Evolutionary conservation across 2,329 filamentous ascomycete species (phyloP), one percentile per base, ranked within the genome.

Genomic region (Penicillium brasilianum): DNA sequence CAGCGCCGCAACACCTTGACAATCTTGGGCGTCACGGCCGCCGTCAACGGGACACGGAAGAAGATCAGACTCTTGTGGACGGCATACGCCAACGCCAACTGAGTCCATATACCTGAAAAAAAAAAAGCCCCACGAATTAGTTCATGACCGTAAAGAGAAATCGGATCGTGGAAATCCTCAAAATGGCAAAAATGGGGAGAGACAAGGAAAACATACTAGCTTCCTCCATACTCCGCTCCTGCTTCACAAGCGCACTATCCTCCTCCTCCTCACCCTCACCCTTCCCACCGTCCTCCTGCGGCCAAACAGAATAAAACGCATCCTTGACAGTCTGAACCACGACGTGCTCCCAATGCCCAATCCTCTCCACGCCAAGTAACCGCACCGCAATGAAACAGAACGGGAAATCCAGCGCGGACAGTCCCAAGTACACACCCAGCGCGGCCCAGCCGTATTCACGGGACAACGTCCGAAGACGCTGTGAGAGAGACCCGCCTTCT

Each of bases 31-130:
- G 92, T 93, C 36, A 98, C 84, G 2, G 93, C 94, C 13, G 92
- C 93, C 1, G 95, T 95, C 65, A 98, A 80, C 9, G 95, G 95
- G 10, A 99, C 92, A n/a, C 95, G 87, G 67, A 98, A 78, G 77
- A 99, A 97, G 72, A 99, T 97, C 77, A 98, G 92, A 69, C 91
- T 96, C 81, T 99, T 99, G 83, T 99, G 95, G 60, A 99, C 92
- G 30, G 94, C 94, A 74, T 99, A 99, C 13, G 95, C 95, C 52
- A 99, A 85, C 16, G 92, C 93, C 32, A 99, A 82, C 74, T 97
- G 93, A 9, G 95, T 98, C 86, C 87, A 89, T 54, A 90, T 81
- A 71, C 86, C 87, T 89, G 66, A 36, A 18, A 30, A 50, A 43
- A 89, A 66, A 37, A 25, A 28, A 52, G 41, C n/a, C n/a, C n/a